Evolutionary conservation across 2,329 filamentous ascomycete genomes (phyloP).

Genomic region (Colletotrichum acutatum): DNA sequence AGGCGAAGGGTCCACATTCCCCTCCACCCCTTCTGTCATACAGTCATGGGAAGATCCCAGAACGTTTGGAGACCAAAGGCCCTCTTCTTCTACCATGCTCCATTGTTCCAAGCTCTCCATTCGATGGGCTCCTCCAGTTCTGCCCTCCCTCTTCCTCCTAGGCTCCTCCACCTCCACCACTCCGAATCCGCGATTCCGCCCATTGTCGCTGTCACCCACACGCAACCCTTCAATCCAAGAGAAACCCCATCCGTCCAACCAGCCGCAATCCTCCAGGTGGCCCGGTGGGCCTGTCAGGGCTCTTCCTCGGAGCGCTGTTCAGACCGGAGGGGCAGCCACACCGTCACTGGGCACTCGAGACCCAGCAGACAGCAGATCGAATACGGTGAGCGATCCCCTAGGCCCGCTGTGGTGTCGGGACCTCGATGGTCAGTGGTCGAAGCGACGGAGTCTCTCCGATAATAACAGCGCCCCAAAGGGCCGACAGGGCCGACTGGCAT

Average conservation of each 20-base stretch:
- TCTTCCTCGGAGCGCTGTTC: conserved; percentile 18
- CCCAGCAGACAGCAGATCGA: background rate
- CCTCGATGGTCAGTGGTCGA: background rate
- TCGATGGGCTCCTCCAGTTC: background rate
- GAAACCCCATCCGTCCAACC: conserved; percentile 1
- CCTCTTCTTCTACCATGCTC: conserved; percentile 1
- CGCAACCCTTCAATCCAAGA: background rate
- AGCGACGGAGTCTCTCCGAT: conserved; percentile 17
- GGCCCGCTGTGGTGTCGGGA: conserved; percentile 9
- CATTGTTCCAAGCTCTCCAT: background rate
- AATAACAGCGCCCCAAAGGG: conserved; percentile 16
- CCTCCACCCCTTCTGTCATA: background rate
- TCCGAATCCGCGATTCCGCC: background rate
- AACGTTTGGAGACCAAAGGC: background rate
- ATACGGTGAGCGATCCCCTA: conserved; percentile 12
- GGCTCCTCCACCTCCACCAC: conserved; percentile 2
- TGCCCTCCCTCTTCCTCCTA: background rate
- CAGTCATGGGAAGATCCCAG: background rate
- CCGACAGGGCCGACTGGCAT: conserved; percentile 20
- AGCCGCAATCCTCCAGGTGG: conserved; percentile 21
- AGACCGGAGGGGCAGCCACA: background rate
- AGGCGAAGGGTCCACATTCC: background rate
- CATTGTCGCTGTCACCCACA: conserved; percentile 13
- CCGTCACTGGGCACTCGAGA: background rate
- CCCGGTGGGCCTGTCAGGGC: conserved; percentile 17